phyloP scores from a whole-genome alignment of 148 eudicot genomes.

The Arctostaphylos glauca region DNA sequence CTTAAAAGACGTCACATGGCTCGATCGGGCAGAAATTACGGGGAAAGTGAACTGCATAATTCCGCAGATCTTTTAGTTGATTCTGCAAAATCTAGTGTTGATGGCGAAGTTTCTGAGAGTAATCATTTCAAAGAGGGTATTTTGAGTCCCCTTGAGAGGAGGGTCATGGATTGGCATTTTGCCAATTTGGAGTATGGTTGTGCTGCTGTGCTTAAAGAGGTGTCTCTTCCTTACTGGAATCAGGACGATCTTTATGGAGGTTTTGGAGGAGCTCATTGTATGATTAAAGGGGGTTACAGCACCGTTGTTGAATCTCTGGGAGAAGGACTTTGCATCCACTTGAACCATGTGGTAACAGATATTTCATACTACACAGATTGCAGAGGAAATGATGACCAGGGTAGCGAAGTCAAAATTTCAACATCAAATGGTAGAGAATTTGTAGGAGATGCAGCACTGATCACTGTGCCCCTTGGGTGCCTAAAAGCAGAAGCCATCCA shows the following conservation, averaged over 20 bases:
- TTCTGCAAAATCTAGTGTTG: slow-evolving; percentile 25
- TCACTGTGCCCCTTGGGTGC: slow-evolving; percentile 96
- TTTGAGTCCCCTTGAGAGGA: slow-evolving; percentile 92
- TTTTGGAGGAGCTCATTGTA: slow-evolving; percentile 99
- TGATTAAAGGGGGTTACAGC: slow-evolving; percentile 98
- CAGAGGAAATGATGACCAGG: slow-evolving; percentile 27
- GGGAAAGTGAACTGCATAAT: slow-evolving; percentile 27
- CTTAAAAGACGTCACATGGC: slow-evolving; percentile 61
- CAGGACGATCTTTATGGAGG: slow-evolving; percentile 99
- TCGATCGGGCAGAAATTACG: slow-evolving; percentile 26
- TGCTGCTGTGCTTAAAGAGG: slow-evolving; percentile 87
- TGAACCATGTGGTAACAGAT: slow-evolving; percentile 75
- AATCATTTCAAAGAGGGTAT: slow-evolving; percentile 34
- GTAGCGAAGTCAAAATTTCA: slow-evolving; percentile 59
- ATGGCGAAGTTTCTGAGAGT: slow-evolving; percentile 23
- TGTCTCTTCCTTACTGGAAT: slow-evolving; percentile 98
- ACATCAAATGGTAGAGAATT: slow-evolving; percentile 68
- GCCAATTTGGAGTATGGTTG: slow-evolving; percentile 99
- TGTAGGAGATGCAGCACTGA: slow-evolving; percentile 78
- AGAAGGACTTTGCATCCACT: slow-evolving; percentile 67
- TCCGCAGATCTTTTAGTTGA: slow-evolving; percentile 20
- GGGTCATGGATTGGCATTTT: slow-evolving; percentile 99
- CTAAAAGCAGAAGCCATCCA: slow-evolving; percentile 72
- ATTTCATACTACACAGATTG: slow-evolving; percentile 44
- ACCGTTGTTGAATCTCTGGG: slow-evolving; percentile 85